These are phyloP conservation scores for Cyclotella choctawhatcheeana DNA, from an alignment of 108 stramenopile species.

Conservation along the genomic window DNA sequence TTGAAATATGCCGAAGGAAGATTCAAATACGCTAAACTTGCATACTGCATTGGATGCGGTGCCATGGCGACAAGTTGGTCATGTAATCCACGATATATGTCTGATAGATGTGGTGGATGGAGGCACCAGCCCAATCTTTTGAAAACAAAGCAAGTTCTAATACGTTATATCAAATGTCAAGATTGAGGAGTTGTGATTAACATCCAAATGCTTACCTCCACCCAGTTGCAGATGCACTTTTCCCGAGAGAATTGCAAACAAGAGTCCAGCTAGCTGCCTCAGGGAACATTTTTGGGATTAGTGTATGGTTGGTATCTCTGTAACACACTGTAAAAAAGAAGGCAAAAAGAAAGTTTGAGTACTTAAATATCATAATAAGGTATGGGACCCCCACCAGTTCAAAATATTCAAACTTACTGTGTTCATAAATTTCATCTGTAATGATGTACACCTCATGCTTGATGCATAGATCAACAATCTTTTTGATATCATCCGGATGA, in stretches of 20 bases:
- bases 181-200: background rate
- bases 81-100: conserved; percentile 71
- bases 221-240: conserved; percentile 74
- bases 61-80: conserved; percentile 76
- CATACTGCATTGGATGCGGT: conserved; percentile 77
- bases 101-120: conserved; percentile 55
- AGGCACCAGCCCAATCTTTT: conserved; percentile 69
- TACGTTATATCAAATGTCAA: too few relatives aligned
- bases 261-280: conserved; percentile 51
- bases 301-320: conserved; percentile 31
- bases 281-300: conserved; percentile 59
- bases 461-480: conserved; percentile 62
- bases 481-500: conserved; percentile 66
- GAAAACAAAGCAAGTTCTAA: background rate
- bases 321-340: conserved; percentile 42
- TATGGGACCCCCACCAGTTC: too few relatives aligned
- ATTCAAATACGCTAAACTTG: conserved; percentile 58
- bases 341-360: background rate
- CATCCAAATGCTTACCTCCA: conserved; percentile 35
- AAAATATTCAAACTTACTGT: conserved; percentile 33
- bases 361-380: too few relatives aligned
- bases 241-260: conserved; percentile 70
- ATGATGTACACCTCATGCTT: conserved; percentile 69
- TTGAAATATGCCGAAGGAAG: conserved; percentile 63
- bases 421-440: conserved; percentile 83